Base-by-base conservation (phyloP, 352 stramenopile genomes). In the Phytopythium montanum region DNA sequence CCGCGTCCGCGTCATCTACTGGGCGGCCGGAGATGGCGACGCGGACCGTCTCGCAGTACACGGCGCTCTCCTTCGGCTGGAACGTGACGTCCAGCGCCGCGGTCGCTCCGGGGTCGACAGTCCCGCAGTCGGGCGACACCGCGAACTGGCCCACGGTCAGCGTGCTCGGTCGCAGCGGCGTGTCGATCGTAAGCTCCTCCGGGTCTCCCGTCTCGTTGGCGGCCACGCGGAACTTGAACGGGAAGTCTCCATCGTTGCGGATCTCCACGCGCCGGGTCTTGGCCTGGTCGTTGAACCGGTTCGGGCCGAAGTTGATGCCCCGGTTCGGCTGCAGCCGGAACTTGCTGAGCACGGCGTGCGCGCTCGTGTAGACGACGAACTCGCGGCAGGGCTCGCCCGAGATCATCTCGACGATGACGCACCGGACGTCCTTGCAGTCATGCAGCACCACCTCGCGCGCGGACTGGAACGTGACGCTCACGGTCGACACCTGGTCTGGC, bases 391-490 rank as follows among this genome's bases (percentile, higher is more conserved):
- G 62, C 64, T 98, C 92, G 1, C 92, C 87, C 5, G 93, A 97
- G 2, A 90, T 69, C 65, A 95, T 95, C 64, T 98, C 95, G 50
- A 91, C 82, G 42, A 98, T 97, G 6, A 88, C 86, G 58, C 92
- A 97, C 54, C 88, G 87, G 60, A 98, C 94, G 52, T 98, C 92
- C 54, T 86, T 88, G 76, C 92, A 97, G 59, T 98, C 88, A n/a
- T 80, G 72, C 0, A 98, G 69, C 1, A 76, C 72, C 4, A 97
- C 70, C 64, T 98, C 90, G 18, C 68, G 74, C 29, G 60, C 78
- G 16, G 90, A 83, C 21, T 79, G 81, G 61, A 98, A 97, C 0
- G 68, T 85, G 10, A 98, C 76, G 29, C 68, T 83, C 13, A 98
- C 76, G 2, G 80, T 76, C 9, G 71, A 77, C 2, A 62, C 66